Conservation (phyloP, 345 rosid species). For the Salix dunnii region DNA sequence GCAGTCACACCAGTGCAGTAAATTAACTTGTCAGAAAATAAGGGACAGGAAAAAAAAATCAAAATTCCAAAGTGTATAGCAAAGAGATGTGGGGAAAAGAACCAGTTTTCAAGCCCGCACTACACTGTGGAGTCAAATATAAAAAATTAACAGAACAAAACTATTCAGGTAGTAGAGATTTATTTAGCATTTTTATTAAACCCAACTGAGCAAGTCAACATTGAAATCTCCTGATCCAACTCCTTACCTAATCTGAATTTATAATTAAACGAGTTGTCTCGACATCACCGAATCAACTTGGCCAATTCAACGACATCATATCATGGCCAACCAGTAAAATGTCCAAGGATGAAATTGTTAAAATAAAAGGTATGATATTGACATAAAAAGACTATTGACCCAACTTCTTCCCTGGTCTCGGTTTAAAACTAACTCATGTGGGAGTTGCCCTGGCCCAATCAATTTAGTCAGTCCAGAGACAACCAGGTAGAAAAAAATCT, state of each 20-base stretch:
- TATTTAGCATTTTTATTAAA: background rate
- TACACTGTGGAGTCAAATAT: no score
- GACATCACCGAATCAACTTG: background rate
- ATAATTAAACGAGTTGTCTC: background rate
- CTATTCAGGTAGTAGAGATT: background rate
- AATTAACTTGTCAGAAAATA: conserved; percentile 38
- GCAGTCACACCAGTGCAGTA: conserved; percentile 35
- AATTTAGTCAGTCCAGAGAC: background rate
- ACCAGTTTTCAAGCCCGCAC: no score
- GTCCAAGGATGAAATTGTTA: background rate
- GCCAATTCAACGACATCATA: background rate
- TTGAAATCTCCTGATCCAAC: background rate
- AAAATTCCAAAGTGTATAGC: conserved; percentile 57
- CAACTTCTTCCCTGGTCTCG: background rate
- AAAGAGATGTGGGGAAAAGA: conserved; percentile 50
- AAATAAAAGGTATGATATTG: background rate
- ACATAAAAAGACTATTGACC: background rate
- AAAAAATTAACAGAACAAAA: background rate
- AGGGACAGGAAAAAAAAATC: conserved; percentile 12
- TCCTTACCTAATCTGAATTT: background rate
- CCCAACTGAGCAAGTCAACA: background rate
- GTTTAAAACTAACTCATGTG: background rate
- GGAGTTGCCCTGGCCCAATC: background rate
- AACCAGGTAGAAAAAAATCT: background rate
- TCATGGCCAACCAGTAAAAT: background rate